These are phyloP conservation scores for Diplosphaera chodatii DNA, from an alignment of 139 green algal species.

Conservation along the genomic window DNA sequence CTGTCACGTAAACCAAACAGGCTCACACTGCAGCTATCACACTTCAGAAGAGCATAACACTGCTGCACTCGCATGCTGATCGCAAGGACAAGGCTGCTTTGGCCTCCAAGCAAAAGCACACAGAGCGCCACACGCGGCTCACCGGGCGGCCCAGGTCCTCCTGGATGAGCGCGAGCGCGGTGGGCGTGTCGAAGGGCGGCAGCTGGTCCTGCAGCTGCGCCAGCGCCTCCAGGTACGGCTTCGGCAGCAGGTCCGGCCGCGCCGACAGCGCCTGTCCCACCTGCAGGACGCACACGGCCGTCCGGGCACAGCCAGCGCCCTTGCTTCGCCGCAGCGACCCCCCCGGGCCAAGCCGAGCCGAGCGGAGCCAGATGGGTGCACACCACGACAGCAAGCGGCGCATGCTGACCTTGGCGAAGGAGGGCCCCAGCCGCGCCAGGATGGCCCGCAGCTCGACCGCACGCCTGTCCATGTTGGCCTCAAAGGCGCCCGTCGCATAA, in stretches of 20 bases:
- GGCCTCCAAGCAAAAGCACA: too few relatives aligned
- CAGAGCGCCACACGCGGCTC: not conserved
- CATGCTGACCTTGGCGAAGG: slow-evolving; percentile 80
- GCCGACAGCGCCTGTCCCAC: slow-evolving; percentile 58
- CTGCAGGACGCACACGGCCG: too few relatives aligned
- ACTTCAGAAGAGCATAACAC: too few relatives aligned
- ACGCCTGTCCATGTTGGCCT: slow-evolving; percentile 49
- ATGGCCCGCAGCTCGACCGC: slow-evolving; percentile 57
- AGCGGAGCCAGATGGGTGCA: too few relatives aligned
- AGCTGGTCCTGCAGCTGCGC: slow-evolving; percentile 65
- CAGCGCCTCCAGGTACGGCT: slow-evolving; percentile 68
- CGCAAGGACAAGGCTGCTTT: too few relatives aligned
- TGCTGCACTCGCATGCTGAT: too few relatives aligned
- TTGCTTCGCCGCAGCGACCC: too few relatives aligned
- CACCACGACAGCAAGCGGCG: too few relatives aligned
- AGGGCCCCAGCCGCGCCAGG: slow-evolving; percentile 60
- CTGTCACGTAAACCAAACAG: too few relatives aligned
- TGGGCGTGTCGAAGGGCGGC: slow-evolving; percentile 32
- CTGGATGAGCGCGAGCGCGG: slow-evolving; percentile 60
- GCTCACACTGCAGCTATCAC: too few relatives aligned
- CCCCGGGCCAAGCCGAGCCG: too few relatives aligned
- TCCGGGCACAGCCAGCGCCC: too few relatives aligned
- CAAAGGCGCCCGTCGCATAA: slow-evolving; percentile 49
- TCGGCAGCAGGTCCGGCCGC: slow-evolving; percentile 61
- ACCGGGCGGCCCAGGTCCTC: slow-evolving; percentile 72